Conservation (phyloP, 768 basidiomycete species). For the Mycena olivaceomarginata region DNA sequence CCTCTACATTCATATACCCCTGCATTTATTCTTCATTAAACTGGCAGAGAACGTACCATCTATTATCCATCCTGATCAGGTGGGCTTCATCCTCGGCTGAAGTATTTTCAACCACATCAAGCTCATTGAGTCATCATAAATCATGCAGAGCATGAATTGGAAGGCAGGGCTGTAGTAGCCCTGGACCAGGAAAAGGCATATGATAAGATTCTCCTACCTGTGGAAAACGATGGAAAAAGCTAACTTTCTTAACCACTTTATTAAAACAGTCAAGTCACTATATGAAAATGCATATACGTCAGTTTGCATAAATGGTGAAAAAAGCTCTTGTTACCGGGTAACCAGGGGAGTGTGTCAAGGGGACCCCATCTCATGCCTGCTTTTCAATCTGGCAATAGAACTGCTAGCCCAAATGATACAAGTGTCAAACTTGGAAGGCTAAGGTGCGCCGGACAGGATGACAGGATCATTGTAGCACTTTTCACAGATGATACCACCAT, state of each 20-base stretch:
- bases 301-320: constrained; percentile 36
- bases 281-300: constrained; percentile 36
- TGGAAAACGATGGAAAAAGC: constrained; percentile 8
- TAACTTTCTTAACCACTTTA: constrained; percentile 34
- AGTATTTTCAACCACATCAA: constrained; percentile 48
- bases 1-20: too few species aligned
- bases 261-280: constrained; percentile 40
- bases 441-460: constrained; percentile 41
- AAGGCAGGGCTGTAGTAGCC: too few species aligned
- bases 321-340: constrained; percentile 41
- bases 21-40: too few species aligned
- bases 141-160: constrained; percentile 9
- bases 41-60: background rate
- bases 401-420: too few species aligned
- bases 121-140: constrained; percentile 41
- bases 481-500: constrained; percentile 66
- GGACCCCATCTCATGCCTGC: constrained; percentile 60
- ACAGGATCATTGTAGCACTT: constrained; percentile 54
- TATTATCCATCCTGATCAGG: constrained; percentile 22
- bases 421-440: constrained; percentile 52
- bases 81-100: constrained; percentile 48
- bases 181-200: too few species aligned
- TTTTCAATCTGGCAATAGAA: constrained; percentile 53
- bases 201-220: constrained; percentile 45
- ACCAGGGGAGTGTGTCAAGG: constrained; percentile 52